Evolutionary conservation across 2,329 filamentous ascomycete genomes (phyloP).

Genomic region (Fusarium udum): DNA sequence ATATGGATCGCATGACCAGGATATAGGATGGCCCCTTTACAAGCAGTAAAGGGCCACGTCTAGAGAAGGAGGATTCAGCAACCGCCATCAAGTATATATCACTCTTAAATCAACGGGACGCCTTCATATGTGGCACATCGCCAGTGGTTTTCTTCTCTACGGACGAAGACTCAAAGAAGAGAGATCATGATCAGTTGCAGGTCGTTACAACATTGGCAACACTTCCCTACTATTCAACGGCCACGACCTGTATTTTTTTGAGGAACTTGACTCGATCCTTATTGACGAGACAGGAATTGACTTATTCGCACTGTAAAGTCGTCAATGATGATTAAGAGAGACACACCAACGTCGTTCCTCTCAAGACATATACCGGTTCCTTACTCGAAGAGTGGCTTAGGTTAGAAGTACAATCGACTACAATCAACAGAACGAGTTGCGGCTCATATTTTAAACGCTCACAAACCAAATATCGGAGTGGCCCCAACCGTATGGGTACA

Average conservation of each 20-base stretch:
- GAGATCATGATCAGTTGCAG: constrained; percentile 44
- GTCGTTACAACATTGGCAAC: constrained; percentile 45
- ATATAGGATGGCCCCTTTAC: constrained; percentile 44
- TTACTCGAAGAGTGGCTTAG: constrained; percentile 51
- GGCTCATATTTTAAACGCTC: constrained; percentile 40
- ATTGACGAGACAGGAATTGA: constrained; percentile 43
- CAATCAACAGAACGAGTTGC: constrained; percentile 42
- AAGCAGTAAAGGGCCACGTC: constrained; percentile 22
- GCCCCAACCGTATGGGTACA: constrained; percentile 44
- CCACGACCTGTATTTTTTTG: constrained; percentile 49
- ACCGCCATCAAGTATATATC: constrained; percentile 49
- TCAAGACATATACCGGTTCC: constrained; percentile 49
- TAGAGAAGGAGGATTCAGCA: constrained; percentile 24
- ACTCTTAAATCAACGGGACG: constrained; percentile 49
- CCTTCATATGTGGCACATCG: constrained; percentile 45
- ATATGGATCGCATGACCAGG: background rate
- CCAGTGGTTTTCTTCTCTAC: constrained; percentile 47
- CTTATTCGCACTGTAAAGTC: constrained; percentile 34
- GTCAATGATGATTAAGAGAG: constrained; percentile 44
- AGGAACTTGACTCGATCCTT: constrained; percentile 37
- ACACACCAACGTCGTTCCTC: constrained; percentile 41
- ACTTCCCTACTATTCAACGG: constrained; percentile 40
- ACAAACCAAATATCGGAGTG: constrained; percentile 39
- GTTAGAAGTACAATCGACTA: constrained; percentile 49
- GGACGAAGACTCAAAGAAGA: constrained; percentile 28